These are phyloP conservation scores for Umbelopsis ramanniana DNA, from an alignment of 192 early-diverging fungal species.

Conservation along the genomic window DNA sequence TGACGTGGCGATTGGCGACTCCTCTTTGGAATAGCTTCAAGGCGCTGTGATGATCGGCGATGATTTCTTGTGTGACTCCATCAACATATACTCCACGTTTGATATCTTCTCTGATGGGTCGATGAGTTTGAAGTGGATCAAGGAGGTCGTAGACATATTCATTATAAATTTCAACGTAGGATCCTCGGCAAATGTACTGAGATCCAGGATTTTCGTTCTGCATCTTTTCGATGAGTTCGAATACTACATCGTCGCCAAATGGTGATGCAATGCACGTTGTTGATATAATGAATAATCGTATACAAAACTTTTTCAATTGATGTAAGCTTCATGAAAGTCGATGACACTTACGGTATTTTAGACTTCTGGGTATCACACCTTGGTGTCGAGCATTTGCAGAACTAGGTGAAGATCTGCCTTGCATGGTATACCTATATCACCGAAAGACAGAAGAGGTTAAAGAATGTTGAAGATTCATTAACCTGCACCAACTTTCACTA, in stretches of 20 bases:
- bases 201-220: constrained; percentile 53
- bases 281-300: too few relatives aligned
- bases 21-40: constrained; percentile 69
- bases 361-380: constrained; percentile 65
- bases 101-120: constrained; percentile 68
- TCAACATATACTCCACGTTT: constrained; percentile 71
- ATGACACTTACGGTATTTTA: constrained; percentile 52
- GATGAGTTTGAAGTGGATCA: constrained; percentile 61
- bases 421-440: constrained; percentile 58
- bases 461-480: too few relatives aligned
- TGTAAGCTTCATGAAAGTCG: background rate
- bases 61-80: constrained; percentile 65
- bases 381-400: constrained; percentile 70
- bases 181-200: constrained; percentile 82
- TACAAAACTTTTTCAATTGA: background rate
- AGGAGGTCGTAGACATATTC: constrained; percentile 89
- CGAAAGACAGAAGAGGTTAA: too few relatives aligned
- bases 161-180: constrained; percentile 95
- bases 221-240: constrained; percentile 55
- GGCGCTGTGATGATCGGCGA: constrained; percentile 62
- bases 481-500: background rate
- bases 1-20: constrained; percentile 69
- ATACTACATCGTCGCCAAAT: constrained; percentile 40
- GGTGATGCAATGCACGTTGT: too few relatives aligned
- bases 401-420: constrained; percentile 81